These are phyloP conservation scores for Glycine soja DNA, from an alignment of 306 rosid species.

Conservation along the genomic window DNA sequence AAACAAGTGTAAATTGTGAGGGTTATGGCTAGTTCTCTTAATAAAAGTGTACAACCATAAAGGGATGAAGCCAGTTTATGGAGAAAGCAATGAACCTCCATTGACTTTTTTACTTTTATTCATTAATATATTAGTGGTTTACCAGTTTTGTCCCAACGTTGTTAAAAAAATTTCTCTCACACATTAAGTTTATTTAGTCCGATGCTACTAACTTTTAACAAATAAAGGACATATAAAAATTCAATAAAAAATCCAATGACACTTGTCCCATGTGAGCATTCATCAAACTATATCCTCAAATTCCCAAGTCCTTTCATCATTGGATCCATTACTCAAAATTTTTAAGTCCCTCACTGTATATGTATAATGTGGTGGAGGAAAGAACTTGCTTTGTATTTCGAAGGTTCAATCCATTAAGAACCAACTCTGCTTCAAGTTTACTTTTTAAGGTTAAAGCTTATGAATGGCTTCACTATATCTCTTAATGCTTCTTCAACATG, in stretches of 20 bases:
- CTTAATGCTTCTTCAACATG: not conserved
- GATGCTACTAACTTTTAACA: not conserved
- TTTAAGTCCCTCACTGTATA: not conserved
- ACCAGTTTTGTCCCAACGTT: not conserved
- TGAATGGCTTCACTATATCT: not conserved
- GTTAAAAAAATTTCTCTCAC: not conserved
- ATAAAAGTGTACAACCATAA: not conserved
- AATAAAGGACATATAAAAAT: not conserved
- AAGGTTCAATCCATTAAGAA: not conserved
- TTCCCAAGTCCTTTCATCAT: not conserved
- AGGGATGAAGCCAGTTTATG: not conserved
- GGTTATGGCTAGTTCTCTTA: not conserved
- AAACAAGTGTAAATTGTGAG: not conserved
- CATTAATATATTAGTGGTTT: not conserved
- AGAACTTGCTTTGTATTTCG: not conserved
- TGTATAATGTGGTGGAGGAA: not conserved
- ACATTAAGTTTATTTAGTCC: not conserved
- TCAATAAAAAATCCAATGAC: not conserved
- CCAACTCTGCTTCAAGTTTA: too few species aligned
- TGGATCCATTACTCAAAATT: slow-evolving; percentile 6
- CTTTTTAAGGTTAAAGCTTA: not conserved
- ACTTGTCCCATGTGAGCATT: slow-evolving; percentile 9
- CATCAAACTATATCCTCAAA: not conserved
- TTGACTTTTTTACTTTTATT: not conserved
- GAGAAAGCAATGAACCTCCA: not conserved